Conservation (phyloP, 768 basidiomycete genomes). For the Podaxis sp. region DNA sequence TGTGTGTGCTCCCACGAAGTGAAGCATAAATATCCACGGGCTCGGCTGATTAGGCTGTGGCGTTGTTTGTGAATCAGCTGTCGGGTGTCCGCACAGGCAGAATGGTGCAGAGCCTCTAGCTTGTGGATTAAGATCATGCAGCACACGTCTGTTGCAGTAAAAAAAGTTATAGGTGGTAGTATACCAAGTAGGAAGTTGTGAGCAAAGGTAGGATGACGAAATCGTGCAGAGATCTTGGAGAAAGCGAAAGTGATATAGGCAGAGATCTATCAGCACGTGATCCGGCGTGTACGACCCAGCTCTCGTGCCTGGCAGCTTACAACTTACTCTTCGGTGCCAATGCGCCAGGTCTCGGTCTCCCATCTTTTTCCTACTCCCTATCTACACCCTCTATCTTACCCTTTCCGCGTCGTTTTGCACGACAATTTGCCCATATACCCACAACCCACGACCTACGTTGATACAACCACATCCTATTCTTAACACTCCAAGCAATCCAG, state of each 20-base stretch:
- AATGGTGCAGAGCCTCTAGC: not conserved
- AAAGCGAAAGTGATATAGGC: not conserved
- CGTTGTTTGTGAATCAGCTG: not conserved
- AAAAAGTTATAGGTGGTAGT: not conserved
- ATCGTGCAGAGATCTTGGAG: not conserved
- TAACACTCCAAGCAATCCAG: not conserved
- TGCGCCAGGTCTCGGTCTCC: constrained; percentile 10
- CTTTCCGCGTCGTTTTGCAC: not conserved
- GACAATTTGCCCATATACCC: not conserved
- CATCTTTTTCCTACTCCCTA: constrained; percentile 8
- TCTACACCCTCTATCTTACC: constrained; percentile 3
- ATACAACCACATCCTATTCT: not conserved
- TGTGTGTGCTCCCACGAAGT: constrained; percentile 4
- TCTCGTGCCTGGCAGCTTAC: constrained; percentile 12
- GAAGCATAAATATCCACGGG: constrained; percentile 1
- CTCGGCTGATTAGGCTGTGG: not conserved
- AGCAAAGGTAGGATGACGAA: not conserved
- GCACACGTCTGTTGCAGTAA: not conserved
- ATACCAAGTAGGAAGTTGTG: not conserved
- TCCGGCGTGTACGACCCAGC: constrained; percentile 5
- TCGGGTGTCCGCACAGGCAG: not conserved
- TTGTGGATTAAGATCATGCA: not conserved
- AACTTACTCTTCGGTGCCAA: constrained; percentile 11
- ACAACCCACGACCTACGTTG: not conserved
- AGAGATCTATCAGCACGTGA: constrained; percentile 8